Conservation (phyloP, 2,329 filamentous ascomycete species). For the Hysterium pulicare region DNA sequence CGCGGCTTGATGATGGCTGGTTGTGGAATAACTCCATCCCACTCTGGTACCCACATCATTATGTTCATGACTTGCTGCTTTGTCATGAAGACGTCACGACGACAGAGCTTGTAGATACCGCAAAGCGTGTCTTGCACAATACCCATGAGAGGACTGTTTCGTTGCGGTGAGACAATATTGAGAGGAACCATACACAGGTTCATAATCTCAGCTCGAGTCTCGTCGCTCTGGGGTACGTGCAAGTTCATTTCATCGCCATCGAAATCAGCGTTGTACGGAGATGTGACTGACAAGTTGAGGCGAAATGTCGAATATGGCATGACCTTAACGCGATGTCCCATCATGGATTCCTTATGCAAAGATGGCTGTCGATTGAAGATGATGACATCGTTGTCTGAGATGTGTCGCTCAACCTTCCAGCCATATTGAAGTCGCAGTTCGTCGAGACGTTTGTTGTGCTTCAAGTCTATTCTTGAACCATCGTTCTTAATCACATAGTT, state of each 20-base stretch:
- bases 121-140: constrained; percentile 98
- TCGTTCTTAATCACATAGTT: constrained; percentile 95
- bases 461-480: constrained; percentile 89
- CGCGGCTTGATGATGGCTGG: constrained; percentile 92
- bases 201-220: constrained; percentile 90
- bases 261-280: constrained; percentile 99
- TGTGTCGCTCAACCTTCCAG: constrained; percentile 97
- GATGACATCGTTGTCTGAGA: constrained; percentile 94
- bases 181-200: constrained; percentile 96
- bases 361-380: constrained; percentile 99
- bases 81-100: constrained; percentile 84
- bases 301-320: constrained; percentile 99
- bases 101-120: constrained; percentile 94
- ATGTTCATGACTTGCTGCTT: constrained; percentile 95
- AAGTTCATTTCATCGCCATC: constrained; percentile 99
- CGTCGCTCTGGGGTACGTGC: constrained; percentile 96
- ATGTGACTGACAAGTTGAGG: constrained; percentile 94
- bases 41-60: constrained; percentile 94
- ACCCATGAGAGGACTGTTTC: constrained; percentile 97
- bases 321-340: constrained; percentile 95
- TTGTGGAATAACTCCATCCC: constrained; percentile 90
- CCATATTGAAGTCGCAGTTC: constrained; percentile 89
- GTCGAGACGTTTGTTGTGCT: constrained; percentile 84
- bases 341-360: constrained; percentile 99
- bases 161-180: constrained; percentile 97